Evolutionary conservation across 768 basidiomycete genomes (phyloP).

Genomic region (Strobilomyces confusus): DNA sequence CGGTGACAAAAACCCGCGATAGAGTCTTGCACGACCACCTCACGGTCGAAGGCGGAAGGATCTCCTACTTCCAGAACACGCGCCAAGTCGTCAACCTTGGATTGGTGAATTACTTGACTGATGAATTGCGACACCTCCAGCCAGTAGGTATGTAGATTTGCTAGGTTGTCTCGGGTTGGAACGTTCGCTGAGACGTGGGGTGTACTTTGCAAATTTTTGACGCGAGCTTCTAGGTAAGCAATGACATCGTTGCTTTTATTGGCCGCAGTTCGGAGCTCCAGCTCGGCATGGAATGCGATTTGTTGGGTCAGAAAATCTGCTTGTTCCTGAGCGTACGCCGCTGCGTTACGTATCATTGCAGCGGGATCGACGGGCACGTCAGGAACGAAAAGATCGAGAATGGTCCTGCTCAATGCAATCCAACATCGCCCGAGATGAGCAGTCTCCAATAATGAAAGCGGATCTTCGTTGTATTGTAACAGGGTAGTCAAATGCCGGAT

Average conservation of each 20-base stretch:
- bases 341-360: conserved; percentile 49
- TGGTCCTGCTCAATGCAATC: conserved; percentile 54
- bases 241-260: conserved; percentile 49
- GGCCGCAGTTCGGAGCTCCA: conserved; percentile 57
- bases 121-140: conserved; percentile 75
- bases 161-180: conserved; percentile 38
- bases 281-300: conserved; percentile 46
- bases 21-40: conserved; percentile 74
- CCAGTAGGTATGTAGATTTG: conserved; percentile 65
- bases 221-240: conserved; percentile 38
- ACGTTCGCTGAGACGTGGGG: conserved; percentile 21
- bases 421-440: conserved; percentile 46
- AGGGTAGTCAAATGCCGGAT: conserved; percentile 30
- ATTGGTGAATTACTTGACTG: conserved; percentile 44
- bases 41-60: conserved; percentile 44
- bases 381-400: conserved; percentile 76
- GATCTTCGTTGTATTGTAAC: conserved; percentile 16
- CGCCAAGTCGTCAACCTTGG: conserved; percentile 50
- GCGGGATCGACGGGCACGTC: conserved; percentile 86
- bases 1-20: conserved; percentile 75
- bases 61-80: conserved; percentile 35
- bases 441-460: conserved; percentile 14
- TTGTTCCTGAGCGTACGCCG: conserved; percentile 43
- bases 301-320: conserved; percentile 42
- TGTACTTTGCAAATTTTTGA: conserved; percentile 31